Evolutionary conservation across 2,329 filamentous ascomycete species (phyloP), one percentile per base, ranked within the genome.

Genomic region (Pestalotiopsis sp.): DNA sequence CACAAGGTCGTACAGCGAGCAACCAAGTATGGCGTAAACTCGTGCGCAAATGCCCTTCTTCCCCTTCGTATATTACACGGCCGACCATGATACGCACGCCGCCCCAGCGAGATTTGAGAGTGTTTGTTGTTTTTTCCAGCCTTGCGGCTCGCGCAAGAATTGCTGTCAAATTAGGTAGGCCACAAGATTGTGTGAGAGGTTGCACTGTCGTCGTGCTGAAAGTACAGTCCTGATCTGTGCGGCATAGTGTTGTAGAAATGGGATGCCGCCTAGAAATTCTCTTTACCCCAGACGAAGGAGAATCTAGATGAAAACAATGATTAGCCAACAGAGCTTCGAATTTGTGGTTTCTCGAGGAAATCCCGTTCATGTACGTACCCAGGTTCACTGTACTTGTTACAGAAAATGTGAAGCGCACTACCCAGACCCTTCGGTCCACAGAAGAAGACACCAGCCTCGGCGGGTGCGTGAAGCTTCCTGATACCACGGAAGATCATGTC

Each of bases 401-500:
- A 96, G 82, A 93, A 94, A 70, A 94, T 87, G 76, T 96, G 93
- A 77, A 96, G 80, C 69, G 89, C 84, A 77, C 91, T 94, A 64
- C 93, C 93, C 72, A 95, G 81, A 1, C 88, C 90, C 82, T 95
- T 95, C 41, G 93, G 93, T 0, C 93, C 93, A 77, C 93, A 96
- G 85, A 95, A 96, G 84, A 96, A 94, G 20, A 94, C 92, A 74
- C 92, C 92, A 2, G 90, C 90, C 81, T 93, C 91, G 61, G 89
- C 89, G 1, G 92, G 91, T 4, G 86, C 83, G 77, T 94, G 92
- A 72, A 96, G 88, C 81, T 94, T 94, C 75, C 93, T 86, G 77
- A 97, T 93, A 67, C 91, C 91, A 71, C 92, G 88, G 83, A 96
- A 96, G 75, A 97, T 93, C 88, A 93, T 93, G 77, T 96, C 92